These are phyloP conservation scores for Acacia crassicarpa DNA, from an alignment of 306 rosid species.

Conservation along the genomic window DNA sequence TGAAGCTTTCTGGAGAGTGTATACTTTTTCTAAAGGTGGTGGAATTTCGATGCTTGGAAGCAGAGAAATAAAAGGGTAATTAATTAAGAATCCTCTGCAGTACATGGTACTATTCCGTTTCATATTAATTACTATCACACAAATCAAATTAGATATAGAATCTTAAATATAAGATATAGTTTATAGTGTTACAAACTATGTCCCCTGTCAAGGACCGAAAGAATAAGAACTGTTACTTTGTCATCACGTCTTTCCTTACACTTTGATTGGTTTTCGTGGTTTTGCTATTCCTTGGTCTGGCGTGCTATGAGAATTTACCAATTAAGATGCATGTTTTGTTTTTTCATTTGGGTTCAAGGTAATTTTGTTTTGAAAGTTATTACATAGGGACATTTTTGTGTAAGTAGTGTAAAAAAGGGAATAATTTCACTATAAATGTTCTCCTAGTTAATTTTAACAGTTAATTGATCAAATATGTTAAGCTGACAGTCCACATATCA, in stretches of 20 bases:
- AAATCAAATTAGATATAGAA: not conserved
- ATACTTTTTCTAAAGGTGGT: not conserved
- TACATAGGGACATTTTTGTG: too few relatives aligned
- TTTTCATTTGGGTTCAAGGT: too few relatives aligned
- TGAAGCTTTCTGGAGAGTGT: not conserved
- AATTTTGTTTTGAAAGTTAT: too few relatives aligned
- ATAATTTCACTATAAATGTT: rapidly evolving
- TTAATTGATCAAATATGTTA: too few relatives aligned
- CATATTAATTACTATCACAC: not conserved
- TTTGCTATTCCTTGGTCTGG: not conserved
- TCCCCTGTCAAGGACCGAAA: too few relatives aligned
- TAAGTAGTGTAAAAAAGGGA: rapidly evolving
- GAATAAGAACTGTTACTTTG: not conserved
- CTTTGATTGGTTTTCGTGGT: not conserved
- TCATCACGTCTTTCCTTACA: not conserved
- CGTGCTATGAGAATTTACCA: not conserved
- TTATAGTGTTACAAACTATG: too few relatives aligned
- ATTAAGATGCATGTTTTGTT: not conserved
- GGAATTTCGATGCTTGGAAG: not conserved
- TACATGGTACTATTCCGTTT: not conserved
- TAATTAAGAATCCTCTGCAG: not conserved
- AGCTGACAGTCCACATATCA: too few relatives aligned
- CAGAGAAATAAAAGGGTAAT: not conserved
- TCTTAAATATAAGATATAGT: too few relatives aligned
- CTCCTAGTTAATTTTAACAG: rapidly evolving